phyloP scores from a whole-genome alignment of 2,329 filamentous ascomycete genomes.

The Talaromyces sp. region DNA sequence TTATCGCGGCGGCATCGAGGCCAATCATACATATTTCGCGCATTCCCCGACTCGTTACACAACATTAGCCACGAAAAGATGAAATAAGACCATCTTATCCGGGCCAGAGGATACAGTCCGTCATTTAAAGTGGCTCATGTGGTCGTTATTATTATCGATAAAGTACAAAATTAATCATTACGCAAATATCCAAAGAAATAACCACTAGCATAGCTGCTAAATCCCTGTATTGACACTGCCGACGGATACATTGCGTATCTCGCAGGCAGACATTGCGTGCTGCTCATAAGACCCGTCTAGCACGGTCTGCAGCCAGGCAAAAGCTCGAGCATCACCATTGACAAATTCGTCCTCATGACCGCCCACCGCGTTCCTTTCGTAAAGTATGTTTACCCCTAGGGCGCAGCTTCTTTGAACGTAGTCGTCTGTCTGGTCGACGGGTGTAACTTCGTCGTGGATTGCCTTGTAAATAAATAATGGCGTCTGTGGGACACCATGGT shows the following conservation, averaged over 20 bases:
- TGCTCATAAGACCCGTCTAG: not conserved
- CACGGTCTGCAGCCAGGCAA: not conserved
- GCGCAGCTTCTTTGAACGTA: conserved; percentile 40
- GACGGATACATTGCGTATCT: not conserved
- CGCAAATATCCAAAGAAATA: not conserved
- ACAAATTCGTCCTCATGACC: not conserved
- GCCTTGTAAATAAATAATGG: conserved; percentile 50
- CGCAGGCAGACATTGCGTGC: not conserved
- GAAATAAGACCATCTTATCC: not conserved
- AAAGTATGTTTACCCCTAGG: conserved; percentile 37
- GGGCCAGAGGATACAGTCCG: not conserved
- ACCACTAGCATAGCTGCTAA: not conserved
- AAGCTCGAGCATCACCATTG: not conserved
- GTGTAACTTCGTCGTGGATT: conserved; percentile 41
- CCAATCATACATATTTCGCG: not conserved
- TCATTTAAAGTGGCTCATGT: not conserved
- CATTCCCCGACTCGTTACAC: not conserved
- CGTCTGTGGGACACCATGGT: conserved; percentile 33
- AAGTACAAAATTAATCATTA: not conserved
- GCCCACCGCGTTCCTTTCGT: conserved; percentile 34
- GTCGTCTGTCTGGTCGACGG: conserved; percentile 39
- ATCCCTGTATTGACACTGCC: not conserved
- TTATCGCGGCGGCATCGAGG: not conserved
- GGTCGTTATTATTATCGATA: not conserved
- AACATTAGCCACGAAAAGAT: not conserved